Evolutionary conservation across 2,329 filamentous ascomycete species (phyloP), one percentile per base, ranked within the genome.

Genomic region (Epichloe sylvatica): DNA sequence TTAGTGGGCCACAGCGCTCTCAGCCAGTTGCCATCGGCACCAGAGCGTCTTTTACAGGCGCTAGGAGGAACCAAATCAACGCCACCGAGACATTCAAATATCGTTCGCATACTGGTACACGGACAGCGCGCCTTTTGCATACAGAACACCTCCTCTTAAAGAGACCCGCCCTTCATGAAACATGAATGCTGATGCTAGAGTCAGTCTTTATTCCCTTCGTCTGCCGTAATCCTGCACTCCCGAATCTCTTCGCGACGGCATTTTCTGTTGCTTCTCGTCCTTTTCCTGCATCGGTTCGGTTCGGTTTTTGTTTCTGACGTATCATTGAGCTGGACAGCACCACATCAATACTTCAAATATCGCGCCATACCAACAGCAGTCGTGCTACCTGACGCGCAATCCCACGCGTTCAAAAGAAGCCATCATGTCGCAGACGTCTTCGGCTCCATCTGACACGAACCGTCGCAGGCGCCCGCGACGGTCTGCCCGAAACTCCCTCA

Each of bases 401-500:
- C 53, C n/a, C n/a, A 60, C 17, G 55, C 7, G 60, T 58, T 11
- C 59, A 63, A 44, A 36, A 30, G 8, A 12, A 40, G 30, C 15
- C 25, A 34, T 23, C 21, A 52, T 49, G 50, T 21, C 46, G 25
- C 37, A 35, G 25, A 17, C 6, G 12, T 6, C 43, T 33, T 25
- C 44, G 33, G 25, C n/a, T 15, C 25, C 43, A 21, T 34, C 43
- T 4, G 30, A 40, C 19, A 34, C 12, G 17, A 9, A 13, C 15
- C n/a, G 47, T 19, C 35, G 47, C 36, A 41, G 34, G 19, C 23
- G 15, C 17, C 33, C 33, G 36, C 51, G 36, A 9, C 64, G 64
- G 3, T 71, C 74, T 0, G 68, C 71, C 42, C 61, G 64, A 19
- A 70, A 71, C 19, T 80, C 77, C 0, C 63, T 80, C 21, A 73